phyloP scores from a whole-genome alignment of 2,329 filamentous ascomycete genomes.

The Pseudogymnoascus sp. region DNA sequence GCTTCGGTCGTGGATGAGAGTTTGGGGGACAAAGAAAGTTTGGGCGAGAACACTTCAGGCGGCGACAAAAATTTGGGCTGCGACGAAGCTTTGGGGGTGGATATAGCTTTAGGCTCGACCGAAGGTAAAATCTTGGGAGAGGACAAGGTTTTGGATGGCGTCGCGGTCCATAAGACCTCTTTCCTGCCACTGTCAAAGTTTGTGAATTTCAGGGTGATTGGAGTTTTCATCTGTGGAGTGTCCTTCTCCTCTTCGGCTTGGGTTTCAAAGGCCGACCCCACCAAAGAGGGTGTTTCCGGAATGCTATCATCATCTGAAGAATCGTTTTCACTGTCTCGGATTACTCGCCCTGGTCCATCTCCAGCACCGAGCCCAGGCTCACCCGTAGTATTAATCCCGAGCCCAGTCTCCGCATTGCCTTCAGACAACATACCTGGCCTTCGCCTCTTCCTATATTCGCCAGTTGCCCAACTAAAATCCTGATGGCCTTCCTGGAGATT shows the following conservation, averaged over 20 bases:
- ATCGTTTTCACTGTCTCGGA: not conserved
- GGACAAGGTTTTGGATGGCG: not conserved
- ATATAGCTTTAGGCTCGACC: not conserved
- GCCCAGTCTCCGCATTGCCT: not conserved
- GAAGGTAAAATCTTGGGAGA: not conserved
- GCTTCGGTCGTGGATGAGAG: not conserved
- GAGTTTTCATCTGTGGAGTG: not conserved
- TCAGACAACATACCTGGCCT: not conserved
- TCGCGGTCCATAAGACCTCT: not conserved
- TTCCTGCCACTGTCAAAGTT: not conserved
- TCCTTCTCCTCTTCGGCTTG: not conserved
- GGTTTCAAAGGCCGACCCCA: not conserved
- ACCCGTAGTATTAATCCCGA: not conserved
- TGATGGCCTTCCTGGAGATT: constrained; percentile 6
- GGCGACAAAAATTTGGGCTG: not conserved
- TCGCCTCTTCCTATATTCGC: not conserved
- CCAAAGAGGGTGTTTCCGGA: not conserved
- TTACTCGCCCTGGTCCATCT: not conserved
- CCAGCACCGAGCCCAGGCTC: not conserved
- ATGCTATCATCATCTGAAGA: not conserved
- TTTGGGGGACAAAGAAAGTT: not conserved
- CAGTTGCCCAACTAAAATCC: constrained; percentile 10
- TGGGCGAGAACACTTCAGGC: not conserved
- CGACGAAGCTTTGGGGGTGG: not conserved
- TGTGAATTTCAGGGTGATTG: not conserved